Base-by-base conservation (phyloP, 2,329 filamentous ascomycete species). In the Davidsoniella virescens region DNA sequence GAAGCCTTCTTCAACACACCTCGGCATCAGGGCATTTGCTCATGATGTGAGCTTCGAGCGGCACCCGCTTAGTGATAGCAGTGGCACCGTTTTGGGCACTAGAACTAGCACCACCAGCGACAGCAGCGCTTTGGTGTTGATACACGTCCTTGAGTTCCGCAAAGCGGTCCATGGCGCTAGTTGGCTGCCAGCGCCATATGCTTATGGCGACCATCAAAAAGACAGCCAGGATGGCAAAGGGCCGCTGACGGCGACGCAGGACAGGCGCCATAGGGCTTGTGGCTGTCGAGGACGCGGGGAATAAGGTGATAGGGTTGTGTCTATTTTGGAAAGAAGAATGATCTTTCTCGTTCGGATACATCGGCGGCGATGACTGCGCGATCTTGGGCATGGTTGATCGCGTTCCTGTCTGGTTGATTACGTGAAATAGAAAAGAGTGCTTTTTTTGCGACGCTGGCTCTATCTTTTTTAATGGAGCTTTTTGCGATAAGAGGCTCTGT, bases 1-100 rank as follows among this genome's bases (percentile, higher is more conserved):
- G 16, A 16, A 25, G 9, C 43, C n/a, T 43, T 29, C 38, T 16
- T 17, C 16, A 25, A 54, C 66, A 9, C 60, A 76, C 73, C 63
- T 73, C 75, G 2, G 92, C 87, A 65, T 98, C 92, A 0, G 90
- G 88, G 60, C 92, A 98, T 71, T 96, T 95, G 67, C 80, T 85
- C 82, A 96, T 98, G 58, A 96, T 92, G 64, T 96, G 90, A 51
- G 87, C 85, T 63, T 98, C 92, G 2, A 98, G 67, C 3, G 87
- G 84, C 4, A 96, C 82, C 52, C 70, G 65, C 37, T 50, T 48
- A 36, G 14, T 23, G 17, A 48, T 41, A 4, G 40, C 45, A 23
- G 9, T 20, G 16, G 12, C 29, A 12, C 29, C 29, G 12, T 5
- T 12, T 12, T 33, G 29, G 18, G 26, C n/a, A n/a, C 14, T 10